A percentile compares a stretch with the other conserved stretches of the same genome.
Evolutionary conservation across 202 grass and related monocot species (phyloP).

Genomic region (Alloteropsis angusta): DNA sequence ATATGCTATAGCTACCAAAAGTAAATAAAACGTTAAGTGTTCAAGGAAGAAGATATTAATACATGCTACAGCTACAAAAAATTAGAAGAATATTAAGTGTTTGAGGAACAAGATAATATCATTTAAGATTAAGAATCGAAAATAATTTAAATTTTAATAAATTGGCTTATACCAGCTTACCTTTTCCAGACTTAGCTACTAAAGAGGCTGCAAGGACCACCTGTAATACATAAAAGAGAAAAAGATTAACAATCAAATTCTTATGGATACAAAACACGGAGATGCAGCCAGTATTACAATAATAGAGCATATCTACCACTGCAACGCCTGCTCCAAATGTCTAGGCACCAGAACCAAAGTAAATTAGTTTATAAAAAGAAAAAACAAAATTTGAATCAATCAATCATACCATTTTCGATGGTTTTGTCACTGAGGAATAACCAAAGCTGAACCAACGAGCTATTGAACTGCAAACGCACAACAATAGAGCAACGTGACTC

Average conservation of each 20-base stretch:
- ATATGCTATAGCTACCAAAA: not conserved
- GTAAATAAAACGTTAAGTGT: not conserved
- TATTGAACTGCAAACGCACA: conserved; percentile 11
- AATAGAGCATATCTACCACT: not conserved
- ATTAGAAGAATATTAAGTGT: not conserved
- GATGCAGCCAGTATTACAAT: not conserved
- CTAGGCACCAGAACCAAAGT: not conserved
- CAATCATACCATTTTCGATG: conserved; percentile 36
- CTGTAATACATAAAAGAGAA: conserved; percentile 34
- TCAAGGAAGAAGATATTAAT: not conserved
- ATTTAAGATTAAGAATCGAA: not conserved
- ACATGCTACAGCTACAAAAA: not conserved
- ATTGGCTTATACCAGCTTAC: conserved; percentile 27
- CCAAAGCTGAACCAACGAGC: not conserved
- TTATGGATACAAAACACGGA: not conserved
- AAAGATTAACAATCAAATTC: conserved; percentile 18
- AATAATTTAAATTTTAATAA: not conserved
- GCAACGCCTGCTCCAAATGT: not conserved
- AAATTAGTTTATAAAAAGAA: conserved; percentile 2
- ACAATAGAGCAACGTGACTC: not conserved
- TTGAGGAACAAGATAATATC: not conserved
- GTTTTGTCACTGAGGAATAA: conserved; percentile 1
- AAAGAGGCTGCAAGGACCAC: conserved; percentile 83
- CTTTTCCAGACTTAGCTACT: conserved; percentile 80
- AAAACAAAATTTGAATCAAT: conserved; percentile 5